These are phyloP conservation scores for Syzygium aqueum DNA, from an alignment of 345 rosid genomes.

Conservation along the genomic window DNA sequence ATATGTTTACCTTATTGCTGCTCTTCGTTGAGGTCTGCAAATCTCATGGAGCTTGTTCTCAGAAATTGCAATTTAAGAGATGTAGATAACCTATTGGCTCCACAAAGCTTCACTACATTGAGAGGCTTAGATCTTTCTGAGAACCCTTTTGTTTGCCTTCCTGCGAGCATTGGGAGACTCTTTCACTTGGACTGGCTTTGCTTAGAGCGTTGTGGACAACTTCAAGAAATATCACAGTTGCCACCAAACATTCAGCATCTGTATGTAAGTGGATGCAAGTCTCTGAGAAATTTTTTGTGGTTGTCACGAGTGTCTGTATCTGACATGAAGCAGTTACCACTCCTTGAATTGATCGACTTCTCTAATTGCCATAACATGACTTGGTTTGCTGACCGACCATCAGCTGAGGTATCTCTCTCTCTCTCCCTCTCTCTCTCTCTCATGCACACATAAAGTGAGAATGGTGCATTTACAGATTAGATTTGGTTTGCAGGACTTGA, in stretches of 20 bases:
- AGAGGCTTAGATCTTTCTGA: not conserved
- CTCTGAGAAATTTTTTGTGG: not conserved
- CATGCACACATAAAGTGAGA: not conserved
- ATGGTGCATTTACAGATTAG: not conserved
- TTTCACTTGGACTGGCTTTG: not conserved
- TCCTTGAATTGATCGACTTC: not conserved
- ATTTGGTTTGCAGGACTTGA: not conserved
- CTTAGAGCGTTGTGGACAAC: not conserved
- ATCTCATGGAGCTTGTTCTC: not conserved
- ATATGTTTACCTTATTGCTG: fast-evolving
- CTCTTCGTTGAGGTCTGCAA: fast-evolving
- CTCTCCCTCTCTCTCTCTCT: not conserved
- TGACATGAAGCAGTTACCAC: not conserved
- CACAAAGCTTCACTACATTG: not conserved
- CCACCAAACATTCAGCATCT: not conserved
- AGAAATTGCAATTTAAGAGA: not conserved
- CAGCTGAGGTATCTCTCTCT: not conserved
- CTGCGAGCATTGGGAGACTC: not conserved
- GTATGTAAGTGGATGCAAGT: not conserved
- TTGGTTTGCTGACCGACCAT: not conserved
- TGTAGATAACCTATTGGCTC: not conserved
- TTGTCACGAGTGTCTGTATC: not conserved
- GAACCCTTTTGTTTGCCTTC: not conserved
- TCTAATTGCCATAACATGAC: not conserved
- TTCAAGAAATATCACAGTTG: not conserved